These are phyloP conservation scores for Lasiodiplodia hormozganensis DNA, from an alignment of 2,329 filamentous ascomycete genomes.

Conservation along the genomic window DNA sequence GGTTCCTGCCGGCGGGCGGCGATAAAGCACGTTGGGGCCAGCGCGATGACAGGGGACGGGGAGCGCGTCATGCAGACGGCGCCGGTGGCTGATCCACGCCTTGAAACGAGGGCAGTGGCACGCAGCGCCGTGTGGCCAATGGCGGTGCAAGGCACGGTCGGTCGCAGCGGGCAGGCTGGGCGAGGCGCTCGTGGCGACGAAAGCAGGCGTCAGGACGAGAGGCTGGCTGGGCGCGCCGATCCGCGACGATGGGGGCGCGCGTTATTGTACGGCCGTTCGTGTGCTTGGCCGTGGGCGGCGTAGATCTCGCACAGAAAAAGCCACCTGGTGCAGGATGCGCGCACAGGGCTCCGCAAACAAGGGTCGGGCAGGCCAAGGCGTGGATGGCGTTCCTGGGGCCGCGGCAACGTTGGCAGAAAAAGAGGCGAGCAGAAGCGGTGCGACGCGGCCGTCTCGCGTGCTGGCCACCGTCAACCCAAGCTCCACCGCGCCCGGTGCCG, in stretches of 20 bases:
- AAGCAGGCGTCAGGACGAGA: constrained; percentile 21
- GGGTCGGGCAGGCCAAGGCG: constrained; percentile 22
- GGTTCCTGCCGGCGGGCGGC: constrained; percentile 23
- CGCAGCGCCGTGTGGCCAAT: constrained; percentile 19
- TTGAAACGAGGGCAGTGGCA: constrained; percentile 27
- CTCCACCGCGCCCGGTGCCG: constrained; percentile 13
- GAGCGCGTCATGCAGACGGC: constrained; percentile 23
- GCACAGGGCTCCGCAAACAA: constrained; percentile 25
- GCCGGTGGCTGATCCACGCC: constrained; percentile 23
- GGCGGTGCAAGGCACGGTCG: background rate
- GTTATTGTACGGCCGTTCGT: constrained; percentile 20
- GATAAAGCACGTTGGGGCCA: constrained; percentile 26
- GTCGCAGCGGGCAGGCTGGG: constrained; percentile 21
- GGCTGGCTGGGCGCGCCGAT: constrained; percentile 17
- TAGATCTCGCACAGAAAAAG: constrained; percentile 25
- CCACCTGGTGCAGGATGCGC: constrained; percentile 21
- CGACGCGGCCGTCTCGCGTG: constrained; percentile 21
- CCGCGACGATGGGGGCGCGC: constrained; percentile 17
- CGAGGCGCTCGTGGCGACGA: constrained; percentile 24
- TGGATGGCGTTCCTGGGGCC: constrained; percentile 25
- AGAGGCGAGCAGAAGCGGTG: constrained; percentile 23
- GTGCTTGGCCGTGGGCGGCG: constrained; percentile 1
- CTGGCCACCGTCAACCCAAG: constrained; percentile 15
- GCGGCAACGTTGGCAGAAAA: constrained; percentile 25
- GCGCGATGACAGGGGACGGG: constrained; percentile 20